Evolutionary conservation across 2,329 filamentous ascomycete genomes (phyloP).

Genomic region (Colletotrichum tanaceti): DNA sequence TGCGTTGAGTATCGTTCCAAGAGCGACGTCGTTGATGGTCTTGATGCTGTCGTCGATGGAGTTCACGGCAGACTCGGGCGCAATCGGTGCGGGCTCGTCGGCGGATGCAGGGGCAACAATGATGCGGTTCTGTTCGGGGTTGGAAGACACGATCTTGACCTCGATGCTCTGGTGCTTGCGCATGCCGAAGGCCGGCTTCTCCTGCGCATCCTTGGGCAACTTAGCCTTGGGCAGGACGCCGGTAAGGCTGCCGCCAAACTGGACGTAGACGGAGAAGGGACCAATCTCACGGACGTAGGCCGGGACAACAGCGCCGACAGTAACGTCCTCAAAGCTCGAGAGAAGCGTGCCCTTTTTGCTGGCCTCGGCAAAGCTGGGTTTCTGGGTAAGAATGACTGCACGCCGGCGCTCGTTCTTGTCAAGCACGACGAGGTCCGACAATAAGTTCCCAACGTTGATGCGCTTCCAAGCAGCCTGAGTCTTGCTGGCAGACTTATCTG

Average conservation of each 20-base stretch:
- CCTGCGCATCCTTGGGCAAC: conserved; percentile 75
- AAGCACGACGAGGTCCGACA: conserved; percentile 86
- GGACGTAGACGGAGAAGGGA: conserved; percentile 83
- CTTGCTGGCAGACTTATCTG: conserved; percentile 85
- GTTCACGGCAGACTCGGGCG: conserved; percentile 53
- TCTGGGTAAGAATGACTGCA: conserved; percentile 81
- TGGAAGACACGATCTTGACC: conserved; percentile 77
- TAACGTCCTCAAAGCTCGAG: conserved; percentile 76
- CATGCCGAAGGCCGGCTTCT: conserved; percentile 81
- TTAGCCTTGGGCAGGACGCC: conserved; percentile 85
- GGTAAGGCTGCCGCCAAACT: conserved; percentile 82
- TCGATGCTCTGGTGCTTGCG: conserved; percentile 80
- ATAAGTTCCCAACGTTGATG: conserved; percentile 83
- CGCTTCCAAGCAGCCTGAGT: conserved; percentile 81
- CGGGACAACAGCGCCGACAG: conserved; percentile 73
- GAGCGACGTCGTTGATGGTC: conserved; percentile 76
- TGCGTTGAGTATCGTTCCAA: conserved; percentile 81
- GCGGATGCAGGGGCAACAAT: conserved; percentile 63
- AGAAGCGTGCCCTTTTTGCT: conserved; percentile 78
- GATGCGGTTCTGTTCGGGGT: conserved; percentile 77
- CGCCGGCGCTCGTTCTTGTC: conserved; percentile 84
- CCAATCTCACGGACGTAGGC: conserved; percentile 91
- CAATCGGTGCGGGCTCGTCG: conserved; percentile 50
- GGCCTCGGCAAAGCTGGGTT: conserved; percentile 83
- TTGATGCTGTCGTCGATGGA: conserved; percentile 71